Evolutionary conservation across 179 eudicot species (phyloP).

Genomic region (Heliamphora pulchella): DNA sequence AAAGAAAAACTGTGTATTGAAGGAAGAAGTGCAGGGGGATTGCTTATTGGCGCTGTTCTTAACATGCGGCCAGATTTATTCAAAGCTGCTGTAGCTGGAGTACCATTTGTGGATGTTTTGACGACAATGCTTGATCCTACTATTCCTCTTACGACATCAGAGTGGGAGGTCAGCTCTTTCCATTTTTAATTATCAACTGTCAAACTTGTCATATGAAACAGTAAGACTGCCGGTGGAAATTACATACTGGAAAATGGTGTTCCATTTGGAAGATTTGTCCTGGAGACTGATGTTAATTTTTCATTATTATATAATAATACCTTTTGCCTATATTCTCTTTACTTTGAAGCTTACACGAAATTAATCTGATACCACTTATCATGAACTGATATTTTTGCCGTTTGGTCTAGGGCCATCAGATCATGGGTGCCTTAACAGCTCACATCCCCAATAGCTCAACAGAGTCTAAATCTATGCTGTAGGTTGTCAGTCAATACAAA

Average conservation of each 20-base stretch:
- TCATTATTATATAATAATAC: not conserved
- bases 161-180: slow-evolving; percentile 71
- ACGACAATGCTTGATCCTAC: slow-evolving; percentile 98
- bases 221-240: not conserved
- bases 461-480: not conserved
- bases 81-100: slow-evolving; percentile 87
- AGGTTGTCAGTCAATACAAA: too few relatives aligned
- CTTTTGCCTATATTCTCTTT: not conserved
- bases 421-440: not conserved
- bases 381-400: not conserved
- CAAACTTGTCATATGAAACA: not conserved
- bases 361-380: not conserved
- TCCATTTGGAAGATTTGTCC: not conserved
- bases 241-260: not conserved
- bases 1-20: slow-evolving; percentile 83
- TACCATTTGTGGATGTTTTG: slow-evolving; percentile 84
- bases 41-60: slow-evolving; percentile 89
- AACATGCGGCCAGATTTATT: slow-evolving; percentile 95
- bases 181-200: not conserved
- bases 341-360: not conserved
- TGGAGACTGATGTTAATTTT: not conserved
- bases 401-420: not conserved
- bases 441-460: not conserved
- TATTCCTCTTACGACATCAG: slow-evolving; percentile 89
- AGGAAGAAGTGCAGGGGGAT: slow-evolving; percentile 95